Evolutionary conservation across 1,284 basidiomycete species (phyloP), one percentile per base, ranked within the genome.

Genomic region (Porogramme epimiltina): DNA sequence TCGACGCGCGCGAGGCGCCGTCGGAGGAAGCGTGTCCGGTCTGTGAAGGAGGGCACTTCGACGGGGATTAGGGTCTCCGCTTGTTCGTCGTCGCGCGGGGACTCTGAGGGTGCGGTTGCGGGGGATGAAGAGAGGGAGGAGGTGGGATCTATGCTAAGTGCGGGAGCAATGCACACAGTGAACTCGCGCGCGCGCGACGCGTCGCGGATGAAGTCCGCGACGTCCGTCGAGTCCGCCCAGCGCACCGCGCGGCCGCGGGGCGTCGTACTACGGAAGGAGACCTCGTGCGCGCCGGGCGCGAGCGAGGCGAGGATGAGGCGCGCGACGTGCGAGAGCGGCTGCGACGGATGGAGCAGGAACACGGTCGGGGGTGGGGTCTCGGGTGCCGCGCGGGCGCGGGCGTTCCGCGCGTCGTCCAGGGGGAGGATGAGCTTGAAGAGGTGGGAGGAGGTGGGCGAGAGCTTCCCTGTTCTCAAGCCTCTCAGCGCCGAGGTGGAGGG

Each of bases 221-320:
- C 67, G 67, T 86, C 85, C 0, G 84, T 89, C 3, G 79, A 79
- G 50, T 83, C 80, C n/a, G 78, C 77, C 85, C 85, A 87, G 52
- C 81, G 76, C 47, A 74, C 70, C 20, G 70, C 64, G 49, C 70
- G 34, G 64, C 75, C 71, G 41, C 65, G 54, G 1, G 70, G 70
- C 2, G 77, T 71, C 0, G 67, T 68, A 59, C 70, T 73, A 34
- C 75, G 73, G 65, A 82, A 84, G 28, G 77, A 73, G 28, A 84
- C 72, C 10, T 67, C 56, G 23, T 66, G 62, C 2, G 70, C 66
- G 2, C 73, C 60, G 6, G 66, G 65, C 18, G 73, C 48, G 25
- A 81, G 64, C 3, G 77, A 77, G 4, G 74, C 68, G 22, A 71
- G 60, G 22, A 83, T 79, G 37, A 83, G 75, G 10, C 73, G 71